These are phyloP conservation scores for Pleurotus eryngii DNA, from an alignment of 768 basidiomycete species.

Conservation along the genomic window DNA sequence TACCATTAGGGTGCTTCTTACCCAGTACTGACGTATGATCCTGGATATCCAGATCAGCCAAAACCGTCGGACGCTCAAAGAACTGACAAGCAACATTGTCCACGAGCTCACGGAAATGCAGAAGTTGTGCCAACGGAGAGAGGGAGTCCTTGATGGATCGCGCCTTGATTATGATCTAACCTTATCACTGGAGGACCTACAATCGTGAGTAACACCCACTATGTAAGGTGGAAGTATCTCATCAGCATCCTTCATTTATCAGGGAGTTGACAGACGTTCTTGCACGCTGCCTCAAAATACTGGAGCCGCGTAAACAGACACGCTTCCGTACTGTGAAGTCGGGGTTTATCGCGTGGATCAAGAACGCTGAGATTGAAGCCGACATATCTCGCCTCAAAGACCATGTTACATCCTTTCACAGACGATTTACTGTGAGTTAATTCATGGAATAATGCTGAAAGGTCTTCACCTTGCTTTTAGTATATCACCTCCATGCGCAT, in stretches of 20 bases:
- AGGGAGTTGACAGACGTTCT: not conserved
- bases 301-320: not conserved
- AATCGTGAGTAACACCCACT: not conserved
- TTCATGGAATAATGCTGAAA: not conserved
- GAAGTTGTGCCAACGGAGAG: not conserved
- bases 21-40: not conserved
- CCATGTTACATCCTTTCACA: conserved; percentile 3
- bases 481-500: conserved; percentile 6
- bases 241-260: not conserved
- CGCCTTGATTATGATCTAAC: not conserved
- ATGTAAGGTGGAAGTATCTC: not conserved
- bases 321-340: not conserved
- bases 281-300: not conserved
- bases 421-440: conserved; percentile 1
- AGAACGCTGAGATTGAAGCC: not conserved
- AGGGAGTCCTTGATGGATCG: not conserved
- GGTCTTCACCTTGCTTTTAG: not conserved
- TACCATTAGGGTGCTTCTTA: not conserved
- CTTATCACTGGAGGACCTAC: not conserved
- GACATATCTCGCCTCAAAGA: conserved; percentile 7
- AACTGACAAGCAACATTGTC: not conserved
- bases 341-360: not conserved
- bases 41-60: not conserved
- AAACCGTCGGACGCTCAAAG: conserved; percentile 2
- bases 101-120: conserved; percentile 1